Evolutionary conservation across 176 grass and related monocot genomes (phyloP).

Genomic region (Themeda triandra): DNA sequence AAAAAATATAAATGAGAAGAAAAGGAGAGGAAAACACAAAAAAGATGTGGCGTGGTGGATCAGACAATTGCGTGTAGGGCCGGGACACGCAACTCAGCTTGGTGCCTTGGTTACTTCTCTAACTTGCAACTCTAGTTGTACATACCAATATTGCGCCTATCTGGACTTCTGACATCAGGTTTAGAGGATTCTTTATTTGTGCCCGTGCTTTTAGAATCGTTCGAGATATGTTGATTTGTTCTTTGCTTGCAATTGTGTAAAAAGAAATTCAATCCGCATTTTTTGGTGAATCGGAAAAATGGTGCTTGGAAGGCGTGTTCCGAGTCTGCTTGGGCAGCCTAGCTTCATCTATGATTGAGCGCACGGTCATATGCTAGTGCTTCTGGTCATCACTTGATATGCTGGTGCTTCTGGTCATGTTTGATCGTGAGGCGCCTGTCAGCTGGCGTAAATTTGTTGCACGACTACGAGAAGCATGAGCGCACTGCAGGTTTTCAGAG

Average conservation of each 20-base stretch:
- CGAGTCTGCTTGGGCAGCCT: not conserved
- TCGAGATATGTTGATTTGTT: conserved; percentile 26
- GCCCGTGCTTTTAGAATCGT: not conserved
- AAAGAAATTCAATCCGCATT: not conserved
- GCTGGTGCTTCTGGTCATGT: not conserved
- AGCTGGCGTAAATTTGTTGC: not conserved
- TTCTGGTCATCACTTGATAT: not conserved
- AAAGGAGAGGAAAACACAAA: not conserved
- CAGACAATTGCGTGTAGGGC: not conserved
- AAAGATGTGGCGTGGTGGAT: not conserved
- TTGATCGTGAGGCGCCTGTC: not conserved
- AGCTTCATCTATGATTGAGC: not conserved
- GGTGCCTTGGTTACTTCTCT: not conserved
- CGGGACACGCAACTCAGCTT: not conserved
- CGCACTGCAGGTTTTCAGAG: no score
- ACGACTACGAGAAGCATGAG: no score
- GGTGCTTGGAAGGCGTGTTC: not conserved
- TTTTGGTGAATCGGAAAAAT: not conserved
- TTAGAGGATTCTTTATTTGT: conserved; percentile 31
- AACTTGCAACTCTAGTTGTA: not conserved
- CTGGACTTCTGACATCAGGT: conserved; percentile 1
- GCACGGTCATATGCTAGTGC: not conserved
- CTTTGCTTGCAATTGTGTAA: conserved; percentile 25
- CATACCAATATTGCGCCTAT: not conserved
- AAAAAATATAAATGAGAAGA: not conserved